Base-by-base conservation (phyloP, 2,329 filamentous ascomycete genomes). In the Ascochyta pisi region DNA sequence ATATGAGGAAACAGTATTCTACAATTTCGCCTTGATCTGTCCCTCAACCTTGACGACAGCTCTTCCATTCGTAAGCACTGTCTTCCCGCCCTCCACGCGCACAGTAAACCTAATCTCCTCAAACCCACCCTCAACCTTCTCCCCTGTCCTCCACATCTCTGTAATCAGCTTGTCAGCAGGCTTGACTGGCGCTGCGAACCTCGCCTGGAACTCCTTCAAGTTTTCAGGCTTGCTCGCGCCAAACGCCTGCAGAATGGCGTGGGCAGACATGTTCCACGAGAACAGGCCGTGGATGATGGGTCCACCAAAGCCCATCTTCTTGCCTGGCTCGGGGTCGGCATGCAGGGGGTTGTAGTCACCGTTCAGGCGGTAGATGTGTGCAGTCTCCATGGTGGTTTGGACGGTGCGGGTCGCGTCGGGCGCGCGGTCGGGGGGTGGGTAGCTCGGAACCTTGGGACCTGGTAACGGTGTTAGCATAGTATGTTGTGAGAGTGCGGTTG, bases 261-360 rank as follows among this genome's bases (percentile, higher is more conserved):
- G 91, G 15, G 85, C 85, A 2, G 90, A 85, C 54, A 85, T 85
- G 79, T 96, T 96, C 88, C 90, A 96, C 66, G 87, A 91, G 79
- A 88, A 96, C 41, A 96, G 82, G 19, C 93, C 93, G 78, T 96
- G 92, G 74, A 96, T 90, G 76, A 96, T 96, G 65, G 86, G 82
- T 31, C 92, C 92, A 26, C 91, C 91, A 66, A 96, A 96, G 57
- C 93, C 92, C 91, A 96, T 96, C 79, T 92, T 89, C 77, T 85
- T 79, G 58, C 92, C 92, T 0, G 92, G 91, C 77, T 92, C 90
- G 12, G 92, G 92, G 16, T 90, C 90, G 6, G 91, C 92, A 74
- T 96, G 92, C 33, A 96, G 86, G 26, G 92, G 93, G 80, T 96
- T 96, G 79, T 96, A 96, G 79, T 96, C 93, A 63, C 92, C 92